phyloP scores from a whole-genome alignment of 164 flowering plant species.

The Buxus sempervirens region DNA sequence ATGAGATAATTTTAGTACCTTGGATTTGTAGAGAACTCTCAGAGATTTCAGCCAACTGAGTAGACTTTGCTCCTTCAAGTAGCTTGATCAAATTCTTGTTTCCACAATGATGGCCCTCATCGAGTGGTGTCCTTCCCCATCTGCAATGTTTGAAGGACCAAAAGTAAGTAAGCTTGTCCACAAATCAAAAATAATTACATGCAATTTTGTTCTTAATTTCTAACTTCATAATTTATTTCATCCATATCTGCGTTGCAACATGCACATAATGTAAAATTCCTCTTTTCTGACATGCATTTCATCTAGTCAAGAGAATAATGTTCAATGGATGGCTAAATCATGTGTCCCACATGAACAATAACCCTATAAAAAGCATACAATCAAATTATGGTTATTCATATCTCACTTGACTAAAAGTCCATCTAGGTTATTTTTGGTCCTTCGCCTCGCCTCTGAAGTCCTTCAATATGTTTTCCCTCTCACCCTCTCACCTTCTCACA shows the following conservation, averaged over 20 bases:
- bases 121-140: constrained; percentile 88
- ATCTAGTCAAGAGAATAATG: no score
- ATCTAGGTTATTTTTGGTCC: no score
- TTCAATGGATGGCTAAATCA: no score
- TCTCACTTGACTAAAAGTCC: no score
- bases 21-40: constrained; percentile 29
- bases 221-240: not conserved
- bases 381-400: no score
- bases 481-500: no score
- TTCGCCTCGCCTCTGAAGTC: no score
- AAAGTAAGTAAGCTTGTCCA: not conserved
- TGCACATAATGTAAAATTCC: no score
- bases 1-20: constrained; percentile 37
- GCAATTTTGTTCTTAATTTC: not conserved
- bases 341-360: no score
- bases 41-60: constrained; percentile 37
- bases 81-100: constrained; percentile 62
- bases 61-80: constrained; percentile 63
- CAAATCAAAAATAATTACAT: not conserved
- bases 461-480: no score
- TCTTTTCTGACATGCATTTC: no score
- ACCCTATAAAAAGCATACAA: no score
- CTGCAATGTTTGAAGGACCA: constrained; percentile 31
- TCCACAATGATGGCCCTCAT: constrained; percentile 61
- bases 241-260: not conserved